Evolutionary conservation across 1,284 basidiomycete species (phyloP).

Genomic region (Megacollybia platyphylla): DNA sequence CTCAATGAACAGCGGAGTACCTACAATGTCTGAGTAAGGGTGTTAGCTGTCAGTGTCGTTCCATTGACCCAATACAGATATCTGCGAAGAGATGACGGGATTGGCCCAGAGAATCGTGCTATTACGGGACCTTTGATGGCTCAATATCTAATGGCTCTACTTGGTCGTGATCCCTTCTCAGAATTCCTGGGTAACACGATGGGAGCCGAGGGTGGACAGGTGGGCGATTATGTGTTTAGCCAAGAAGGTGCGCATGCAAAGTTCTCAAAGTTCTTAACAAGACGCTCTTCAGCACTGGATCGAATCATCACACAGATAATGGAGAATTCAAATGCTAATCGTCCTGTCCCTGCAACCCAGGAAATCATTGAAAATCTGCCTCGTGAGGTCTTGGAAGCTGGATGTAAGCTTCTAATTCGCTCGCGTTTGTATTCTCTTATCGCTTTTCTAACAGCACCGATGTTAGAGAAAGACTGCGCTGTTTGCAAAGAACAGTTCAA

Average conservation of each 20-base stretch:
- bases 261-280: background rate
- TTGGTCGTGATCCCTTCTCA: slow-evolving; percentile 34
- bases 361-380: slow-evolving; percentile 53
- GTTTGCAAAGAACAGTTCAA: slow-evolving; percentile 72
- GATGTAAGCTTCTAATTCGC: slow-evolving; percentile 32
- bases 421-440: slow-evolving; percentile 2
- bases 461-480: slow-evolving; percentile 59
- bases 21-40: slow-evolving; percentile 38
- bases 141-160: slow-evolving; percentile 55
- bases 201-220: slow-evolving; percentile 33
- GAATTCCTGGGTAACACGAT: slow-evolving; percentile 23
- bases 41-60: slow-evolving; percentile 1
- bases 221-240: slow-evolving; percentile 76
- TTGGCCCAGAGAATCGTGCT: slow-evolving; percentile 14
- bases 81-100: slow-evolving; percentile 15
- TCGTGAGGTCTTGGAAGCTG: slow-evolving; percentile 44
- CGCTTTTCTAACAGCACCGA: slow-evolving; percentile 24
- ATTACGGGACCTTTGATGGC: slow-evolving; percentile 55
- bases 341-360: slow-evolving; percentile 66
- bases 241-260: slow-evolving; percentile 49
- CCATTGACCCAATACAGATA: slow-evolving; percentile 18
- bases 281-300: slow-evolving; percentile 46
- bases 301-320: slow-evolving; percentile 69
- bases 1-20: slow-evolving; percentile 11
- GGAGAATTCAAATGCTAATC: slow-evolving; percentile 52